These are phyloP conservation scores for Teratosphaeria epicoccoides DNA, from an alignment of 2,329 filamentous ascomycete species.

Conservation along the genomic window DNA sequence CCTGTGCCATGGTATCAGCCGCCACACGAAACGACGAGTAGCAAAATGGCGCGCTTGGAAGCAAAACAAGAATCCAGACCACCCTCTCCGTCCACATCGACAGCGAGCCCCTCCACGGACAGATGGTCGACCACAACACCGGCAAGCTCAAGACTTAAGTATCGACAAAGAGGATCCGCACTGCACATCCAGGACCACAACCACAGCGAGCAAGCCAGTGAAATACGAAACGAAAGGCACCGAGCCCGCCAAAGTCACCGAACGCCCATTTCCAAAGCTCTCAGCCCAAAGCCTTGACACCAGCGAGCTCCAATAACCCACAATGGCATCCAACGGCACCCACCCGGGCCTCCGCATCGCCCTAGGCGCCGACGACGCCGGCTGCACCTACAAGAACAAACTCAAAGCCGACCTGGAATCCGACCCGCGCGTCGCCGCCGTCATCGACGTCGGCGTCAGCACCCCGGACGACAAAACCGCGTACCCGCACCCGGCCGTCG, in stretches of 20 bases:
- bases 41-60: neutral
- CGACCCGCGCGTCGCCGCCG: conserved; percentile 53
- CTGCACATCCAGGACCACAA: conserved; percentile 21
- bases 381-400: conserved; percentile 65
- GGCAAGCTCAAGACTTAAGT: conserved; percentile 27
- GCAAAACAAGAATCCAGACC: neutral
- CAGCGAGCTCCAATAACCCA: conserved; percentile 19
- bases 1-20: neutral
- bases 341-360: conserved; percentile 39
- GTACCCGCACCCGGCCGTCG: conserved; percentile 69
- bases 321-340: conserved; percentile 11
- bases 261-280: conserved; percentile 6
- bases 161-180: conserved; percentile 27
- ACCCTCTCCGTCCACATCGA: conserved; percentile 28
- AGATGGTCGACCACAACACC: conserved; percentile 26
- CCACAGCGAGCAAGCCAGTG: conserved; percentile 29
- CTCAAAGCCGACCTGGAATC: conserved; percentile 63
- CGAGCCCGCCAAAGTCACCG: conserved; percentile 10
- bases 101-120: conserved; percentile 28
- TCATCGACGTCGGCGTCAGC: conserved; percentile 66
- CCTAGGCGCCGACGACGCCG: conserved; percentile 60
- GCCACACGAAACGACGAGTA: neutral
- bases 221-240: conserved; percentile 24
- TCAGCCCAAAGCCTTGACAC: conserved; percentile 20
- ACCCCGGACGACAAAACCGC: conserved; percentile 61